These are phyloP conservation scores for Podospora bellae-mahoneyi DNA, from an alignment of 495 filamentous ascomycete genomes.

Conservation along the genomic window DNA sequence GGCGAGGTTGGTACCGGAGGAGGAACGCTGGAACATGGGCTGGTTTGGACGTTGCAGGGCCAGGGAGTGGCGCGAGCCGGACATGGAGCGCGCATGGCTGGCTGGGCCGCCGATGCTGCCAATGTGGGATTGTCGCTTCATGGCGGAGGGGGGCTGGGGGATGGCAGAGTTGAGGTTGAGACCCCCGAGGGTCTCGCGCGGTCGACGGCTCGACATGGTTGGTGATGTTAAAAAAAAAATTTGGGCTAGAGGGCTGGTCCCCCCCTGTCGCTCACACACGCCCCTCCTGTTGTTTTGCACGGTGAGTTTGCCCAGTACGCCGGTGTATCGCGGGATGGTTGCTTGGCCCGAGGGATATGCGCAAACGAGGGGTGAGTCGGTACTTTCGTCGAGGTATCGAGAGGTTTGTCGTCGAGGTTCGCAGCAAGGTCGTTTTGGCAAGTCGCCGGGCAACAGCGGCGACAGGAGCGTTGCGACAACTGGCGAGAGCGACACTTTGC, in stretches of 20 bases:
- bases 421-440: neutral
- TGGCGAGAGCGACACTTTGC: neutral
- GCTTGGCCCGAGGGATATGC: neutral
- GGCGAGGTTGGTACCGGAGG: constrained; percentile 69
- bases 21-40: constrained; percentile 78
- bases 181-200: constrained; percentile 76
- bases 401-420: neutral
- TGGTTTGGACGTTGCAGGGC: constrained; percentile 75
- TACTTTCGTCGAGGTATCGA: neutral
- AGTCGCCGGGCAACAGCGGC: neutral
- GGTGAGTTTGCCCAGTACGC: neutral
- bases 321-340: neutral
- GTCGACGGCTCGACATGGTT: constrained; percentile 65
- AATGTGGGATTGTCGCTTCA: constrained; percentile 90
- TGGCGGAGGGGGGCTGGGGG: constrained; percentile 86
- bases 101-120: constrained; percentile 47
- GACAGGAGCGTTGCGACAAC: neutral
- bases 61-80: constrained; percentile 81
- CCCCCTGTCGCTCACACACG: neutral
- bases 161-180: constrained; percentile 76
- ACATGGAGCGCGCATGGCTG: constrained; percentile 71
- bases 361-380: neutral
- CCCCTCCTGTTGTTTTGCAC: neutral
- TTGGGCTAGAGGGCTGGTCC: neutral
- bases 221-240: constrained; percentile 5